Evolutionary conservation across 495 filamentous ascomycete species (phyloP), one percentile per base, ranked within the genome.

Genomic region (Aspergillus kassunensis): DNA sequence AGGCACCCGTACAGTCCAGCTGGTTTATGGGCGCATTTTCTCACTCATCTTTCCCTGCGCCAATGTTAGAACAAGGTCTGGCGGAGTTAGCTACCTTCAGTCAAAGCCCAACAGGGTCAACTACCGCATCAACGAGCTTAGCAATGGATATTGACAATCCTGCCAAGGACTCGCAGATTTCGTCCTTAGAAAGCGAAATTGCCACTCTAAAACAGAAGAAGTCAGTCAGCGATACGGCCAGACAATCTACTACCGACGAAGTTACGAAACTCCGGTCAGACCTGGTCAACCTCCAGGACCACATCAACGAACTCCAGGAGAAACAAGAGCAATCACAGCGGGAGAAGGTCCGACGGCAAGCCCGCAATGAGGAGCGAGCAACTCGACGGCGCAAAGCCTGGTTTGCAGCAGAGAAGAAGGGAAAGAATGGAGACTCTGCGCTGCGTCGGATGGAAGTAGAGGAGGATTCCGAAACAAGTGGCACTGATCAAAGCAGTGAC

Each of bases 31-130:
- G 72, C 53, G 76, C 78, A 1, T 69, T 86, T 19, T 70, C 67
- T 7, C 76, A 81, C 50, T 60, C 80, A 9, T 72, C 59, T 13
- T 83, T 84, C 58, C 80, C 81, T 4, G 51, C 62, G 6, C 65
- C 63, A 13, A 64, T 84, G 60, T 62, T 85, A 9, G 80, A 84
- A 45, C 76, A 81, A 46, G 74, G 79, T 24, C 67, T 83, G 13
- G 72, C 72, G 8, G 79, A 82, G 60, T 67, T 84, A 8, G 70
- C 72, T 21, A 41, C 69, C 8, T 49, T 76, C 12, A 54, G 57
- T 30, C 67, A 67, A 1, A 58, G 47, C n/a, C 54, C 44, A 21
- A 57, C 61, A 27, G 42, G 49, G 3, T 18, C 56, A 9, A 56
- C 59, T 20, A 45, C 51, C 20, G 21, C 54, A 2, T 35, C 54